Evolutionary conservation across 345 rosid genomes (phyloP), one percentile per base, ranked within the genome.

Genomic region (Pugionium dolabratum): DNA sequence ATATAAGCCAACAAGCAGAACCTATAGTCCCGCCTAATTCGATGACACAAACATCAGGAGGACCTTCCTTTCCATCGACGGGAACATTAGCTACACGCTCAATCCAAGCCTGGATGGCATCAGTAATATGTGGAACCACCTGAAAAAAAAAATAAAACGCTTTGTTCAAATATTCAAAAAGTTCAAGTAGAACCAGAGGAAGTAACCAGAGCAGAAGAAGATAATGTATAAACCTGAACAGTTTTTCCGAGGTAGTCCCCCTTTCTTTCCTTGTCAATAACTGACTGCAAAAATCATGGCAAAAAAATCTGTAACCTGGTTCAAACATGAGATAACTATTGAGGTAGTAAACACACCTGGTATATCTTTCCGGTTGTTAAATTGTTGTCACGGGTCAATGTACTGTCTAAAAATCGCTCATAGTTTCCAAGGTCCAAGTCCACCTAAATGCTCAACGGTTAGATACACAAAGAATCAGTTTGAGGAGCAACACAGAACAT

Each of bases 1-100:
- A 54, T 11, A 54, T 6, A 2, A 60, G 9, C 5, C 53, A 60
- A 50, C 26, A 69, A 60, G 51, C 26, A 37, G 2, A 57, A 90
- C 99, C 99, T 64, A 91, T 91, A 18, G 98, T 91, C 75, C 99
- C 99, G 69, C 99, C 99, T 76, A 95, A 67, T 79, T 95, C 99
- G 33, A 91, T 91, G 51, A 95, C 95, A 80, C 99, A 95, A 28
- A 95, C 90, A 85, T 95, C 99, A 60, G 98, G 88, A 51, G 96
- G 85, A 28, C 91, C 96, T 5, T 87, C 87, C 61, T 82, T 65
- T 57, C 94, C 96, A 59, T 91, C 99, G 0, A 95, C 97, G 1
- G 99, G 95, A 57, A 89, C 74, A 74, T 56, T 41, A 28, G 99
- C 95, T 11, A 78, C 96, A n/a, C 88, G 80, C 77, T 95, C 96